Evolutionary conservation across 129 eudicot genomes (phyloP), one percentile per base, ranked within the genome.

Genomic region (Daucus carota): DNA sequence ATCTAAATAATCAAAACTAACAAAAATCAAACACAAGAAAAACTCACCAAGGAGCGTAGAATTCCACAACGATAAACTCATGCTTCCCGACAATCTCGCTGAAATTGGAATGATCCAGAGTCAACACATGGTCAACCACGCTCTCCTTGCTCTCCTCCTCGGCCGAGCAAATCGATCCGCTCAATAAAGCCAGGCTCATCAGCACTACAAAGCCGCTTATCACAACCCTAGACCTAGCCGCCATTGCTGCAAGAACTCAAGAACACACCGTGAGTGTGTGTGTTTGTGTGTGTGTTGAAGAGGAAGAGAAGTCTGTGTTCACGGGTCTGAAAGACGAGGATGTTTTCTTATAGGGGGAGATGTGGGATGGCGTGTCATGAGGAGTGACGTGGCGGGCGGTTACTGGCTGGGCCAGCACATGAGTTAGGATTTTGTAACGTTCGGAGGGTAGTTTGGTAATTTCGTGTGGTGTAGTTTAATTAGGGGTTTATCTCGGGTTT

Each of bases 41-140:
- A 20, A 52, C 28, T 67, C 88, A 90, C 96, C 96, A 90, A 78
- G 96, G 96, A 79, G 96, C 96, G 70, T 90, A 90, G 81, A 90
- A 90, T 74, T 90, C 96, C 34, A 90, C 93, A 75, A 90, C 93
- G 72, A 90, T 81, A 83, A 90, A 88, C 5, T 79, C 77, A 77
- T 86, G 89, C 42, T 88, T 88, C 34, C 81, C 24, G 11, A 91
- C 84, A 36, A 60, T 46, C 3, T 91, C 82, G 0, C 90, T 22
- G 86, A 88, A 88, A 82, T 91, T 91, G 10, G 90, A 72, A 62
- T 88, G 89, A 78, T 88, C 97, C 78, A 91, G 66, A 46, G 93
- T 88, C 84, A 91, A 63, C 48, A 91, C 97, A 72, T 75, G 32
- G 63, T 91, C 97, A 22, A 70, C 79, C 47, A 78, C 84, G 29